Percentiles rank a stretch among this genome's conserved stretches.
phyloP scores from a whole-genome alignment of 108 stramenopile genomes.

The Fistulifera pelliculosa region DNA sequence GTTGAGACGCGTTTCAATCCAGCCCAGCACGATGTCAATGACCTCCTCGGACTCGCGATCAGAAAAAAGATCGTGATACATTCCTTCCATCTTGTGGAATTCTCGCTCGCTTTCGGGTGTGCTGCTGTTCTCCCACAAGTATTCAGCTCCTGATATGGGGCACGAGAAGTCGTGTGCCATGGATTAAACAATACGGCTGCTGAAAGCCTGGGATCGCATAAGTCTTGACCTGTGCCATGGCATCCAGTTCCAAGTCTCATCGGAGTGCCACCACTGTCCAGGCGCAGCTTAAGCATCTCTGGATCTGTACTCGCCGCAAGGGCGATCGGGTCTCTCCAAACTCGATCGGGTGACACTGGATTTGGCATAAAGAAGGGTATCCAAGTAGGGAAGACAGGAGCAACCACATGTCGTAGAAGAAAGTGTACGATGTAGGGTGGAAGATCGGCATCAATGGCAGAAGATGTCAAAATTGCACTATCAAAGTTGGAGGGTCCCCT shows the following conservation, averaged over 20 bases:
- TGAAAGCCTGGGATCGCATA: slow-evolving; percentile 30
- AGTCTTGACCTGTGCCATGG: slow-evolving; percentile 20
- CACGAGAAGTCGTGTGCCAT: slow-evolving; percentile 38
- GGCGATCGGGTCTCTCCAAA: slow-evolving; percentile 29
- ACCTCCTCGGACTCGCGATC: slow-evolving; percentile 33
- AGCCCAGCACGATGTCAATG: slow-evolving; percentile 16
- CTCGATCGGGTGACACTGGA: slow-evolving; percentile 33
- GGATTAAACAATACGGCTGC: slow-evolving; percentile 35
- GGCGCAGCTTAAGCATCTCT: slow-evolving; percentile 9
- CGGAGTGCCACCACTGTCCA: slow-evolving; percentile 22
- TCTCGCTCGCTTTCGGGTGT: slow-evolving; percentile 18
- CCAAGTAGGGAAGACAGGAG: slow-evolving; percentile 32
- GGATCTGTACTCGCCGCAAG: slow-evolving; percentile 9
- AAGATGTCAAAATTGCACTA: slow-evolving; percentile 22
- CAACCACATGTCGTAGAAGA: slow-evolving; percentile 26
- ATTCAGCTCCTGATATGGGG: slow-evolving; percentile 32
- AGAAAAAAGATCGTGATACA: slow-evolving; percentile 30
- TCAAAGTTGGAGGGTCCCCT: slow-evolving; percentile 23
- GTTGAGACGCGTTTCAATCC: slow-evolving; percentile 17
- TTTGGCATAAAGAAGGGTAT: slow-evolving; percentile 57
- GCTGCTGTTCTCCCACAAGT: slow-evolving; percentile 19
- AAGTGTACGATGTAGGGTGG: slow-evolving; percentile 29
- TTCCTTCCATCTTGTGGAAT: slow-evolving; percentile 20
- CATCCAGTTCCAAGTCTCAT: slow-evolving; percentile 40
- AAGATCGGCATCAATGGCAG: slow-evolving; percentile 45